Base-by-base conservation (phyloP, 2,329 filamentous ascomycete species). In the Chaetomiaceae sp. region DNA sequence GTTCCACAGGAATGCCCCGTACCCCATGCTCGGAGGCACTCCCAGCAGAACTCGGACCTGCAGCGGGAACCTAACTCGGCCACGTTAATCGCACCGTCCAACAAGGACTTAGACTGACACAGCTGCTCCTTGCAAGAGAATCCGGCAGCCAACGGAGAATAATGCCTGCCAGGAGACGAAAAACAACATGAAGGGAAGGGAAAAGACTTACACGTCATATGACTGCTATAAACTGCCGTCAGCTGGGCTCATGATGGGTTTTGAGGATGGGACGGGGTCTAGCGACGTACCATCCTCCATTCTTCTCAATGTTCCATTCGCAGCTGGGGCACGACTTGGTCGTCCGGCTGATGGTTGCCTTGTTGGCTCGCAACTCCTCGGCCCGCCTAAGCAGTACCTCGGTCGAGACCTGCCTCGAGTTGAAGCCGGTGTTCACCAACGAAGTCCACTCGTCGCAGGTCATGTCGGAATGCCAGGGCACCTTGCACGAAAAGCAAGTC, bases 231-330 rank as follows among this genome's bases (percentile, higher is more conserved):
- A 14, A n/a, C 8, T 14, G 2, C 27, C 8, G n/a, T 39, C 17
- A 39, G 25, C 22, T 9, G n/a, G 11, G 9, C 15, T 8, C n/a
- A 4, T 22, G 11, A n/a, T n/a, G n/a, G n/a, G n/a, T n/a, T n/a
- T n/a, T n/a, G n/a, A n/a, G n/a, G n/a, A n/a, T n/a, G n/a, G n/a
- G n/a, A n/a, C n/a, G n/a, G n/a, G n/a, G n/a, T n/a, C n/a, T n/a
- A n/a, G n/a, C n/a, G 5, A 52, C 54, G 36, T n/a, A 51, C 46
- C 51, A 53, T 20, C 54, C 54, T 4, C 46, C 54, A 23, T 56
- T 50, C 25, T 47, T 56, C 42, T 53, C 46, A 9, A 53, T 53
- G 7, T 38, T 43, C 23, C 50, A 38, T 15, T 5, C 40, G 33
- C 51, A 56, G 7, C 33, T 27, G 9, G 50, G 54, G 12, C 51